A percentile compares a stretch with the other conserved stretches of the same genome.
Conservation (phyloP, 2,329 filamentous ascomycete species). For the Paraconiothyrium brasiliense region DNA sequence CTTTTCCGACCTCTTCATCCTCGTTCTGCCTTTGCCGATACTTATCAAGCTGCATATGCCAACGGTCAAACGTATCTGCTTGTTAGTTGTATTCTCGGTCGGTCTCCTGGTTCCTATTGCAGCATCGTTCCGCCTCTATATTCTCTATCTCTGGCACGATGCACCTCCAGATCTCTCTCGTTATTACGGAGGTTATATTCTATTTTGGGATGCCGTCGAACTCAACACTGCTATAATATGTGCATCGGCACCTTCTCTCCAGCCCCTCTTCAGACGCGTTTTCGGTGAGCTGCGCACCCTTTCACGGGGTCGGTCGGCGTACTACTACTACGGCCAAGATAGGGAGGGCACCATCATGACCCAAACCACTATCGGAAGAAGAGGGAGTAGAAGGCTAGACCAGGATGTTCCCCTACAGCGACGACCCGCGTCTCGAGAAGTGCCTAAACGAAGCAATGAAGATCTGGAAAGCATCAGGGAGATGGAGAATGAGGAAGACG, state of each 20-base stretch:
- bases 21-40: slow-evolving; percentile 35
- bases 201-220: slow-evolving; percentile 39
- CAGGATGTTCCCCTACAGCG: slow-evolving; percentile 10
- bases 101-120: slow-evolving; percentile 35
- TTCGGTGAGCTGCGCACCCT: slow-evolving; percentile 25
- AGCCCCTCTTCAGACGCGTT: slow-evolving; percentile 30
- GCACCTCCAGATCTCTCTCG: slow-evolving; percentile 13
- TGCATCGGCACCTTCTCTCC: slow-evolving; percentile 34
- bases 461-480: slow-evolving; percentile 16
- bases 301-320: slow-evolving; percentile 19
- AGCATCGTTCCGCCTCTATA: slow-evolving; percentile 30
- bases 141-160: slow-evolving; percentile 29
- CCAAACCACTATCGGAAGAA: slow-evolving; percentile 14
- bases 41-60: slow-evolving; percentile 36
- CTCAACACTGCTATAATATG: slow-evolving; percentile 39
- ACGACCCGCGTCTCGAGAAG: slow-evolving; percentile 16
- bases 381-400: slow-evolving; percentile 4
- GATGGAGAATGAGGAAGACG: slow-evolving; percentile 19
- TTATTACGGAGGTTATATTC: slow-evolving; percentile 36
- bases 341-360: slow-evolving; percentile 15
- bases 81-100: slow-evolving; percentile 35
- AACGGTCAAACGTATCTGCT: slow-evolving; percentile 29
- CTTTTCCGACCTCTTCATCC: slow-evolving; percentile 33
- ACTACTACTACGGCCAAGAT: slow-evolving; percentile 29
- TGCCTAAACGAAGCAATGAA: slow-evolving; percentile 7